Evolutionary conservation across 805 yeast species (phyloP).

Genomic region (Kodamaea nitidulidarum): DNA sequence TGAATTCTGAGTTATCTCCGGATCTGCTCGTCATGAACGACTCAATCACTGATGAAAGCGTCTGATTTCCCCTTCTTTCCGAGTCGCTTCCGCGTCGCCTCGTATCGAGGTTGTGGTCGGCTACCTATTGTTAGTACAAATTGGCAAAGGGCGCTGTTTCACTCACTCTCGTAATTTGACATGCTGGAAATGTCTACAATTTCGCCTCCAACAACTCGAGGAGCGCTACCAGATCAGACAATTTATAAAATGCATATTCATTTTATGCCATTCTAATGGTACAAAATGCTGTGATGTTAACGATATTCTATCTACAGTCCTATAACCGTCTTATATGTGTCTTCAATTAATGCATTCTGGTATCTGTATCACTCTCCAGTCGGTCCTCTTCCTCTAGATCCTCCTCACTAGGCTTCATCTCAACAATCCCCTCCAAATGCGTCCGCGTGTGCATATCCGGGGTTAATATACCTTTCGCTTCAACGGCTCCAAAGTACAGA

Average conservation of each 20-base stretch:
- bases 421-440: conserved; percentile 7
- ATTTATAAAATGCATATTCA: too few species aligned
- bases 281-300: too few species aligned
- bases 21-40: conserved; percentile 24
- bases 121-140: conserved; percentile 18
- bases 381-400: conserved; percentile 9
- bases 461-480: conserved; percentile 4
- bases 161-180: conserved; percentile 47
- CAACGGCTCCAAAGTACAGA: conserved; percentile 12
- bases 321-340: too few species aligned
- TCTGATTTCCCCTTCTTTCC: conserved; percentile 25
- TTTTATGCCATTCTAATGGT: too few species aligned
- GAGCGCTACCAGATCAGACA: conserved; percentile 4
- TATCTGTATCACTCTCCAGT: not conserved
- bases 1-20: conserved; percentile 7
- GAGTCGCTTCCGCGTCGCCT: conserved; percentile 1
- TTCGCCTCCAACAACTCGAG: not conserved
- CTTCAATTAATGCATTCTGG: not conserved
- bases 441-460: conserved; percentile 3
- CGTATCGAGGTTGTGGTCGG: conserved; percentile 34
- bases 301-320: too few species aligned
- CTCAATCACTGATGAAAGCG: conserved; percentile 32
- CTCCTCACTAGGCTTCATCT: conserved; percentile 6
- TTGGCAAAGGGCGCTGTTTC: not conserved
- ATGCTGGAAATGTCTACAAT: too few species aligned